A percentile compares a stretch with the other conserved stretches of the same genome.
These are phyloP conservation scores for Trebouxia sp. DNA, from an alignment of 139 green algal genomes.

Conservation along the genomic window DNA sequence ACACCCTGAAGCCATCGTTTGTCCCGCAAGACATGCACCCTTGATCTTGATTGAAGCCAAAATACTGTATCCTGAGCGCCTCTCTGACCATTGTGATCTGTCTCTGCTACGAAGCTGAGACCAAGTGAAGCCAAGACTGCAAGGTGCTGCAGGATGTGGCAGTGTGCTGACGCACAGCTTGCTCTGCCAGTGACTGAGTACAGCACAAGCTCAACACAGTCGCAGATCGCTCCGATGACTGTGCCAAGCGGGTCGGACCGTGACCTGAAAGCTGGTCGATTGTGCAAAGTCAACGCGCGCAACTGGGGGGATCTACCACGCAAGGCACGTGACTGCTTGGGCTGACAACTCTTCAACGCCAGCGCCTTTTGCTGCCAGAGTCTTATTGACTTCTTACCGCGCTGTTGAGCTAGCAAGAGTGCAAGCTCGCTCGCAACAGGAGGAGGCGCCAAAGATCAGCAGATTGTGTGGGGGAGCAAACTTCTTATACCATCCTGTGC, in stretches of 20 bases:
- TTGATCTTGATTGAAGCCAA: constrained; percentile 84
- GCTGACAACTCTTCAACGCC: neutral
- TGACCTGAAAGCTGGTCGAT: neutral
- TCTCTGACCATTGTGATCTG: neutral
- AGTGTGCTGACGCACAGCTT: neutral
- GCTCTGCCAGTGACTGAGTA: neutral
- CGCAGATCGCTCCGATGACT: too few species aligned
- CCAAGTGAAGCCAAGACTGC: neutral
- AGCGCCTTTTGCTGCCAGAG: neutral
- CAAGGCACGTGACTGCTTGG: neutral
- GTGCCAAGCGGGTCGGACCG: too few species aligned
- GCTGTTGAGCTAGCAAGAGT: neutral
- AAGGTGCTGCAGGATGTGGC: neutral
- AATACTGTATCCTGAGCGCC: constrained; percentile 39
- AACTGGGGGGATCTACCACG: neutral
- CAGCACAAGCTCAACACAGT: neutral
- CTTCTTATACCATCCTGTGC: neutral
- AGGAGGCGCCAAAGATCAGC: too few species aligned
- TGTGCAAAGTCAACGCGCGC: constrained; percentile 4
- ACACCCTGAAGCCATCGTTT: constrained; percentile 84
- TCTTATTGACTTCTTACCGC: neutral
- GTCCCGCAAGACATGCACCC: constrained; percentile 88
- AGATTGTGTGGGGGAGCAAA: too few species aligned
- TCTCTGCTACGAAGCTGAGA: too few species aligned
- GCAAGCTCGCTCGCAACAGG: too few species aligned